Percentiles rank a stretch among this genome's conserved stretches.
These are phyloP conservation scores for Leccinum disarticulatum DNA, from an alignment of 768 basidiomycete species.

Conservation along the genomic window DNA sequence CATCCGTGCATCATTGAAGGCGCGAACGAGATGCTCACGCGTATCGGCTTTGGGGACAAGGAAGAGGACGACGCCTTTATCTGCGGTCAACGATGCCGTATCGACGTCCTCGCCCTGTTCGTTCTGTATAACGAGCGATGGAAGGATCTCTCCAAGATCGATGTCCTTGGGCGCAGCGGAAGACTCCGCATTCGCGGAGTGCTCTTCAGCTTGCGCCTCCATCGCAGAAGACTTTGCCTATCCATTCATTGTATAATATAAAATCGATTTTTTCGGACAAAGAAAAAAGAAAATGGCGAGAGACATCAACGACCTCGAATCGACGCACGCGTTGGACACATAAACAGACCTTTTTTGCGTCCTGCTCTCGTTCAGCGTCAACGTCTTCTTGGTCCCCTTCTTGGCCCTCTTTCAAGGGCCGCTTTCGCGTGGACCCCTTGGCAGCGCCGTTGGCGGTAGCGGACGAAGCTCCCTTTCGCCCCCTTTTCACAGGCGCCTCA, in stretches of 20 bases:
- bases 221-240: conserved; percentile 23
- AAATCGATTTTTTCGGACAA: background rate
- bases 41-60: conserved; percentile 85
- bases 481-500: conserved; percentile 19
- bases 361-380: conserved; percentile 16
- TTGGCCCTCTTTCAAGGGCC: conserved; percentile 23
- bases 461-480: conserved; percentile 16
- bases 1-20: too few species aligned
- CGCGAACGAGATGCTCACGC: conserved; percentile 45
- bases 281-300: background rate
- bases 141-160: conserved; percentile 74
- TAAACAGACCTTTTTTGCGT: conserved; percentile 28
- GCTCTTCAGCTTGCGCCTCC: conserved; percentile 9
- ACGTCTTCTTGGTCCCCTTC: conserved; percentile 21
- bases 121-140: conserved; percentile 75
- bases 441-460: conserved; percentile 21
- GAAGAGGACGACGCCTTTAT: conserved; percentile 81
- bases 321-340: conserved; percentile 1
- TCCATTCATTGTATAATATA: background rate
- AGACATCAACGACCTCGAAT: background rate
- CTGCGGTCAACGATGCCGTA: conserved; percentile 57
- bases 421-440: conserved; percentile 39
- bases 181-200: conserved; percentile 3
- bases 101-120: conserved; percentile 82
- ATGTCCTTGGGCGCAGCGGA: conserved; percentile 32